Percentiles rank a stretch among this genome's conserved stretches.
These are phyloP conservation scores for Fusarium fujikuroi DNA, from an alignment of 2,329 filamentous ascomycete species.

Conservation along the genomic window DNA sequence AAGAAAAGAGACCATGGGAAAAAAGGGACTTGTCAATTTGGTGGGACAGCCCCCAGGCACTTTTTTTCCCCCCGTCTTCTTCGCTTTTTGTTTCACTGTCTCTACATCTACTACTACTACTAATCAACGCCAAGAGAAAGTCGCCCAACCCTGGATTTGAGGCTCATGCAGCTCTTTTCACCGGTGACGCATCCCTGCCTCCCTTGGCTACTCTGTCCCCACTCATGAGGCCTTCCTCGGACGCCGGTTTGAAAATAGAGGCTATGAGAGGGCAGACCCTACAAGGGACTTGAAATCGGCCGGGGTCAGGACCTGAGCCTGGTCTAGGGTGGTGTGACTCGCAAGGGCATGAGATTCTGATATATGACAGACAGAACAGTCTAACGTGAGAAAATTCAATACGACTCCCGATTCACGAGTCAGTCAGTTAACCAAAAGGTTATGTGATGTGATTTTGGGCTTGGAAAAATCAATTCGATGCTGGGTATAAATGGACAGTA, in stretches of 20 bases:
- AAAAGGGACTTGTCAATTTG: not conserved
- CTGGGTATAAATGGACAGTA: not conserved
- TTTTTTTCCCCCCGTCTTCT: not conserved
- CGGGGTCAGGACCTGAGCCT: not conserved
- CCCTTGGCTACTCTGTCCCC: slow-evolving; percentile 1
- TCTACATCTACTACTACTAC: not conserved
- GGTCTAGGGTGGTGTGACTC: slow-evolving; percentile 5
- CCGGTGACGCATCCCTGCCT: slow-evolving; percentile 23
- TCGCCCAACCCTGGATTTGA: slow-evolving; percentile 17
- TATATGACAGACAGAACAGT: slow-evolving; percentile 17
- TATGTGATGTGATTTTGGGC: slow-evolving; percentile 1
- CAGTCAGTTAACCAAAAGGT: not conserved
- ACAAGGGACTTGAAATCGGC: not conserved
- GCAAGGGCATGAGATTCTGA: slow-evolving; percentile 18
- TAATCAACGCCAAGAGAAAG: slow-evolving; percentile 5
- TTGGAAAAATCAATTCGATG: not conserved
- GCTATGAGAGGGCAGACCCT: not conserved
- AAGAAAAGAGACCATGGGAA: not conserved
- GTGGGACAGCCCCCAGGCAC: not conserved
- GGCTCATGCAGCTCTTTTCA: slow-evolving; percentile 33
- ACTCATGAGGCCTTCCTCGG: slow-evolving; percentile 34
- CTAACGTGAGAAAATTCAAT: not conserved
- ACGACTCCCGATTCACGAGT: not conserved
- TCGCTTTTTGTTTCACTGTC: not conserved
- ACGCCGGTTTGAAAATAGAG: slow-evolving; percentile 16